Percentiles rank a stretch among this genome's conserved stretches.
Evolutionary conservation across 1,284 basidiomycete species (phyloP).

Genomic region (Ceratobasidium sp.): DNA sequence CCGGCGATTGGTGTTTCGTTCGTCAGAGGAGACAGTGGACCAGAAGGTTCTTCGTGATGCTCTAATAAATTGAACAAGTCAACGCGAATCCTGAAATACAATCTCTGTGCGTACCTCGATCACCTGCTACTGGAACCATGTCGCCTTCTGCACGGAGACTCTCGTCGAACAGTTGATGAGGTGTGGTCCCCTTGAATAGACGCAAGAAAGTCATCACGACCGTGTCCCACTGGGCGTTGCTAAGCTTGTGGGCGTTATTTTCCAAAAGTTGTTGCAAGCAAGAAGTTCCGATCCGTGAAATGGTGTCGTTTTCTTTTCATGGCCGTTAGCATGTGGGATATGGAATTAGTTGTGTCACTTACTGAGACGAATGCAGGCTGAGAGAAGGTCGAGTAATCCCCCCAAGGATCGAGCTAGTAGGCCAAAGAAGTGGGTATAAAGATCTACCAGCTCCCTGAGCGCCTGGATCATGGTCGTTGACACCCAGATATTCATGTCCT

Average conservation of each 20-base stretch:
- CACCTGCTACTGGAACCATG: slow-evolving; percentile 61
- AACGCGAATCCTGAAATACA: slow-evolving; percentile 50
- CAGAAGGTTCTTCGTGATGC: slow-evolving; percentile 29
- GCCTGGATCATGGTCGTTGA: slow-evolving; percentile 99
- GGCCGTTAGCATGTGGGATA: slow-evolving; percentile 45
- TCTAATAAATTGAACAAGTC: slow-evolving; percentile 65
- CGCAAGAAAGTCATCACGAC: slow-evolving; percentile 95
- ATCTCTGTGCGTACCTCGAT: slow-evolving; percentile 14
- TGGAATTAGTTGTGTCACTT: slow-evolving; percentile 50
- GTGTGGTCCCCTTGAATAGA: slow-evolving; percentile 97
- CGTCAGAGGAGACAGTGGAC: slow-evolving; percentile 27
- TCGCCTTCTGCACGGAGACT: slow-evolving; percentile 82
- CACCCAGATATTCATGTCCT: slow-evolving; percentile 99
- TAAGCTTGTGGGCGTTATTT: slow-evolving; percentile 92
- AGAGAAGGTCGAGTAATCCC: slow-evolving; percentile 91
- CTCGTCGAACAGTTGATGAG: slow-evolving; percentile 96
- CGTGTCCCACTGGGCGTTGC: slow-evolving; percentile 87
- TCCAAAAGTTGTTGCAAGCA: slow-evolving; percentile 97
- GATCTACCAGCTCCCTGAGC: slow-evolving; percentile 92
- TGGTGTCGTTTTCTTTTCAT: slow-evolving; percentile 90
- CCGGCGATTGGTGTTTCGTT: slow-evolving; percentile 23
- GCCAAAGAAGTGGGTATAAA: slow-evolving; percentile 97
- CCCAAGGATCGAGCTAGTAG: slow-evolving; percentile 91
- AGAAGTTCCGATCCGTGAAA: slow-evolving; percentile 97
- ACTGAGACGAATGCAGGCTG: slow-evolving; percentile 99